These are phyloP conservation scores for Diplogelasinospora grovesii DNA, from an alignment of 495 filamentous ascomycete species.

Conservation along the genomic window DNA sequence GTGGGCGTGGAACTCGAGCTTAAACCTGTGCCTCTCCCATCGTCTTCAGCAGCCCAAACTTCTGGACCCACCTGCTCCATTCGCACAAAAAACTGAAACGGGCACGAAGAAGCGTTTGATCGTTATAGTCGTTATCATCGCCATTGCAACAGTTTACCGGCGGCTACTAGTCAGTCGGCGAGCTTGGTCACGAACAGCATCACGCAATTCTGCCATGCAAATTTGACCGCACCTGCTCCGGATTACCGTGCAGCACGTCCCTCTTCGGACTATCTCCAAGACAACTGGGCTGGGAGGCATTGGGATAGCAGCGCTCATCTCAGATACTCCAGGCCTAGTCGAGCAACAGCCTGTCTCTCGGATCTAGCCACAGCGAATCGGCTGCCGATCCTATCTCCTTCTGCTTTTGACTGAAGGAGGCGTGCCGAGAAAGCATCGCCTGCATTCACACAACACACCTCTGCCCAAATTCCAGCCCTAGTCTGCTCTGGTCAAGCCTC, in stretches of 20 bases:
- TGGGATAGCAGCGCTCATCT: slow-evolving; percentile 8
- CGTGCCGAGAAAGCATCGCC: slow-evolving; percentile 5
- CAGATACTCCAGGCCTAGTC: slow-evolving; percentile 12
- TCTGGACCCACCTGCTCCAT: slow-evolving; percentile 6
- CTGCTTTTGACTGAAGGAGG: slow-evolving; percentile 7
- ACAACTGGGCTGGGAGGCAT: slow-evolving; percentile 2
- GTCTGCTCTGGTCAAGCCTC: slow-evolving; percentile 17
- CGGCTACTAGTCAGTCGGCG: not conserved
- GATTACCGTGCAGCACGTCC: slow-evolving; percentile 19
- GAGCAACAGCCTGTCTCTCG: slow-evolving; percentile 12
- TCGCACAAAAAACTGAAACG: not conserved
- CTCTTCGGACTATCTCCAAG: slow-evolving; percentile 12
- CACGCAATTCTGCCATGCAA: slow-evolving; percentile 21
- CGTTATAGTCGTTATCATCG: not conserved
- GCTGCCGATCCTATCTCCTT: slow-evolving; percentile 16
- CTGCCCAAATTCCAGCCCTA: slow-evolving; percentile 23
- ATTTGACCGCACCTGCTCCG: slow-evolving; percentile 31
- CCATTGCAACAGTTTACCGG: not conserved
- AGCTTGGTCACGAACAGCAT: slow-evolving; percentile 6
- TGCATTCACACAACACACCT: slow-evolving; percentile 10
- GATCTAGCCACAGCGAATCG: slow-evolving; percentile 17
- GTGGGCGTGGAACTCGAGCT: slow-evolving; percentile 7
- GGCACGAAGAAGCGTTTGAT: not conserved
- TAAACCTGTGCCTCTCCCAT: slow-evolving; percentile 13
- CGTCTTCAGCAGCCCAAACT: slow-evolving; percentile 12